Conservation (phyloP, 345 rosid genomes). For the Capsella bursapastoris region DNA sequence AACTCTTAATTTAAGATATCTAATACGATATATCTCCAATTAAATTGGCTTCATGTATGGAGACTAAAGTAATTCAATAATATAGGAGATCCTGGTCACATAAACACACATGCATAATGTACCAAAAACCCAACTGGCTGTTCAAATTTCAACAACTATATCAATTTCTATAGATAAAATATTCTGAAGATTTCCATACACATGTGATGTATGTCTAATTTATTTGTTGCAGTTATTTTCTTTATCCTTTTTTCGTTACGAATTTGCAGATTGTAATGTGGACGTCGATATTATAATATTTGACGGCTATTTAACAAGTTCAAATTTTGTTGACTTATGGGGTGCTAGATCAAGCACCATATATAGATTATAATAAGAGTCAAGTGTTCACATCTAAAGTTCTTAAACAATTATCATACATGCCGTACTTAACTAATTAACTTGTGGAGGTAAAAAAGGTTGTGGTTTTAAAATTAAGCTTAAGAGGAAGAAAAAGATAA, state of each 20-base stretch:
- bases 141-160: constrained; percentile 44
- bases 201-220: constrained; percentile 12
- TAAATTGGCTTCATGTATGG: constrained; percentile 22
- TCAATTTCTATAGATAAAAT: constrained; percentile 18
- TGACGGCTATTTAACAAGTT: not conserved
- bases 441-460: constrained; percentile 29
- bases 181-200: constrained; percentile 28
- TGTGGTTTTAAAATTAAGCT: not conserved
- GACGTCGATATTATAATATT: constrained; percentile 28
- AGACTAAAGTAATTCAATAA: constrained; percentile 6
- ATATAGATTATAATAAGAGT: constrained; percentile 3
- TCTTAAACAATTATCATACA: constrained; percentile 1
- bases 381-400: constrained; percentile 40
- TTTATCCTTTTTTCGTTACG: constrained; percentile 20
- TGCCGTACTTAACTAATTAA: constrained; percentile 18
- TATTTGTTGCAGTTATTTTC: not conserved
- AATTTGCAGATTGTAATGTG: constrained; percentile 19
- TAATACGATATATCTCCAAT: constrained; percentile 1
- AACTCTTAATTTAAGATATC: not conserved
- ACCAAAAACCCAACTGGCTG: constrained; percentile 33
- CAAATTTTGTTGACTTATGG: constrained; percentile 6
- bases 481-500: too few species aligned
- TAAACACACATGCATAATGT: constrained; percentile 41
- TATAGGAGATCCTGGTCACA: constrained; percentile 33
- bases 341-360: constrained; percentile 7